Conservation (phyloP, 805 yeast genomes). For the Myxozyma geophila region DNA sequence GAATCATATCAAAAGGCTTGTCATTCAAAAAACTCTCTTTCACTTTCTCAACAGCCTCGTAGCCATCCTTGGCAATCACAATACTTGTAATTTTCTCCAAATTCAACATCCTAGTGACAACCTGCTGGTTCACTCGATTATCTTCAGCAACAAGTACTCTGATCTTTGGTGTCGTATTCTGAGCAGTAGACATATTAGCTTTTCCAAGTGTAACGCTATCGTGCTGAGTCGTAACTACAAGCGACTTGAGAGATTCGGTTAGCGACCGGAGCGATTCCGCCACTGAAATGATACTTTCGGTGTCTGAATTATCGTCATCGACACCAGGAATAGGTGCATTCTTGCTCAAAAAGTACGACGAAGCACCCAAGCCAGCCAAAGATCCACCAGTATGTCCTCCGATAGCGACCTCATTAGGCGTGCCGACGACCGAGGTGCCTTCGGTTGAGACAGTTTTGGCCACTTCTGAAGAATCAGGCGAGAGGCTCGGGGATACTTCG, state of each 20-base stretch:
- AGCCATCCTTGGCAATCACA: slow-evolving; percentile 85
- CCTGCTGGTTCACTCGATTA: slow-evolving; percentile 91
- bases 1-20: slow-evolving; percentile 65
- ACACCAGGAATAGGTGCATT: slow-evolving; percentile 1
- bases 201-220: not conserved
- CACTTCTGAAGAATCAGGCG: not conserved
- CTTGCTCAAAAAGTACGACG: slow-evolving; percentile 24
- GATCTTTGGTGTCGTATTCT: slow-evolving; percentile 1
- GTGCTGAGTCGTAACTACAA: not conserved
- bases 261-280: slow-evolving; percentile 23
- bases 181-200: not conserved
- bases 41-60: slow-evolving; percentile 78
- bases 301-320: slow-evolving; percentile 22
- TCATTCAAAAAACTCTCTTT: slow-evolving; percentile 49
- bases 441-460: not conserved
- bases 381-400: slow-evolving; percentile 15
- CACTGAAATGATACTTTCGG: slow-evolving; percentile 17
- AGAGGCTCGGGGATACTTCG: not conserved
- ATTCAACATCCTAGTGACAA: slow-evolving; percentile 82
- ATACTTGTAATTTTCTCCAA: slow-evolving; percentile 78
- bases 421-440: not conserved
- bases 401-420: not conserved
- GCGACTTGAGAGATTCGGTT: slow-evolving; percentile 8
- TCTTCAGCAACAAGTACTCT: slow-evolving; percentile 90
- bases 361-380: slow-evolving; percentile 27